Conservation (phyloP, 164 flowering plant genomes). For the Aristolochia fimbriata region DNA sequence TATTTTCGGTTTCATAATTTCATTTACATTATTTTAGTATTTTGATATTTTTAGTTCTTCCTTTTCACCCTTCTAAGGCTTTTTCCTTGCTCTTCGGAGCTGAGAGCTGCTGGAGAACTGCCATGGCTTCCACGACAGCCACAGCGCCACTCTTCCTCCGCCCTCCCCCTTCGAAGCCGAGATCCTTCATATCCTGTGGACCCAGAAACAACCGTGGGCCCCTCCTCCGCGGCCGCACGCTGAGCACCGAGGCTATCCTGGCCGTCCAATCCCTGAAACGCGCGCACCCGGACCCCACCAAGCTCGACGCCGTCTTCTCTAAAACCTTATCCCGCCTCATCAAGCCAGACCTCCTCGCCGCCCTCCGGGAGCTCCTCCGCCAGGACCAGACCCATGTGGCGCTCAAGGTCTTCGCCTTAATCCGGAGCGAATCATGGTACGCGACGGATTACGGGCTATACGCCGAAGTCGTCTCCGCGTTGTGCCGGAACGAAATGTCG, state of each 20-base stretch:
- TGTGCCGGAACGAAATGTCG: conserved; percentile 35
- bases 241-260: conserved; percentile 78
- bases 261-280: conserved; percentile 81
- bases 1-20: too few relatives aligned
- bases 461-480: conserved; percentile 44
- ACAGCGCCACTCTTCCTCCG: background rate
- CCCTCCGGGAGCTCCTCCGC: conserved; percentile 72
- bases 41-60: background rate
- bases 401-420: conserved; percentile 34
- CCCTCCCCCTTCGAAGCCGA: conserved; percentile 2
- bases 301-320: conserved; percentile 16
- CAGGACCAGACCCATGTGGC: conserved; percentile 63
- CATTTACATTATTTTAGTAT: too few relatives aligned
- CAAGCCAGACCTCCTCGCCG: conserved; percentile 71
- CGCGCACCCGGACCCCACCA: conserved; percentile 19
- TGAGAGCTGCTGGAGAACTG: background rate
- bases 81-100: background rate
- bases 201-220: conserved; percentile 72
- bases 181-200: conserved; percentile 30
- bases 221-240: conserved; percentile 54
- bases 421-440: conserved; percentile 45
- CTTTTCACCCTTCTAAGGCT: background rate
- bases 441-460: conserved; percentile 32
- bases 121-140: background rate
- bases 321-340: conserved; percentile 50